Base-by-base conservation (phyloP, 768 basidiomycete genomes). In the Kwoniella sp. region DNA sequence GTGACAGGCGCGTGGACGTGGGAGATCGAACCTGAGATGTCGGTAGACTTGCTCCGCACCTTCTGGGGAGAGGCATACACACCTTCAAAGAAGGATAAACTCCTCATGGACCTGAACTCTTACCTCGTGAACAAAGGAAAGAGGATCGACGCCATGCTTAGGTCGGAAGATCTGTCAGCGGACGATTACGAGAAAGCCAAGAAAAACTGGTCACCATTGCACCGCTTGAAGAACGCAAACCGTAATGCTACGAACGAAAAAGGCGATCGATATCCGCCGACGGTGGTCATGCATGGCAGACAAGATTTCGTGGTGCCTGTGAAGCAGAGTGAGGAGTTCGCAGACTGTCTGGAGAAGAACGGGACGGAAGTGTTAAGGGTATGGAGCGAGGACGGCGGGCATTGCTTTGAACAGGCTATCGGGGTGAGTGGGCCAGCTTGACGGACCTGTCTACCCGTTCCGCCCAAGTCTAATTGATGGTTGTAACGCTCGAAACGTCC, bases 201-300 rank as follows among this genome's bases (percentile, higher is more conserved):
- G 2, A 51, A 51, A 28, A 23, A 45, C 17, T 61, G 51, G 54
- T 67, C 65, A 8, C 34, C 55, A 23, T 31, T 60, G 0, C 34
- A 54, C 22, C 20, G 62, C 17, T 45, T 17, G 41, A 45, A 17
- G 3, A 20, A 17, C 41, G 41, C 9, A 3, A 7, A 17, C 3
- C 15, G 15, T 45, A 8, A 45, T 45, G 11, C n/a, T n/a, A n/a
- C n/a, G n/a, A n/a, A n/a, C n/a, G 61, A 60, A 11, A 60, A 41
- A n/a, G 34, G 34, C 7, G 54, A 53, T 30, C 15, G 26, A 22
- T 71, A 65, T 50, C 70, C 70, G 4, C 67, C 70, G 15, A 68
- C 67, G 12, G 50, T 63, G n/a, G 17, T 71, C 23, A 37, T 71
- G 56, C 70, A 71, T 37, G 70, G 70, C 4, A 48, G 55, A 11